Conservation (phyloP, 495 filamentous ascomycete genomes). For the Pyrenula massariospora region DNA sequence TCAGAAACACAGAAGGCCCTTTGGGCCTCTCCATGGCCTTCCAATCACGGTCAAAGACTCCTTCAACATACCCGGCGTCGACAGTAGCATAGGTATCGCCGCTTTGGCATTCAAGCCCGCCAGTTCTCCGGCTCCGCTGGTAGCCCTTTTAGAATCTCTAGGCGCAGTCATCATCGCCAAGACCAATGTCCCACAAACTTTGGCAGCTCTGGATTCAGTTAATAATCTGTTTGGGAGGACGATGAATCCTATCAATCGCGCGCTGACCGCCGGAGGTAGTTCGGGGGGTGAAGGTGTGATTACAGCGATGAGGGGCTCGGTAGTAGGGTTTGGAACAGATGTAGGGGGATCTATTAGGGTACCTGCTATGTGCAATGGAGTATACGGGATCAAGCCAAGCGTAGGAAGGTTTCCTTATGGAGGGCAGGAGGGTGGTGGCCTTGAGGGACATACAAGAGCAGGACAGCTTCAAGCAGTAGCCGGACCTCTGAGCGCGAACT, state of each 20-base stretch:
- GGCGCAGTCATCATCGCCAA: slow-evolving; percentile 54
- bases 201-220: slow-evolving; percentile 29
- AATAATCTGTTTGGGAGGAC: slow-evolving; percentile 59
- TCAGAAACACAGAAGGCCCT: slow-evolving; percentile 26
- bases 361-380: slow-evolving; percentile 45
- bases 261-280: slow-evolving; percentile 47
- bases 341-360: slow-evolving; percentile 53
- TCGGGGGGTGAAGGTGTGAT: slow-evolving; percentile 59
- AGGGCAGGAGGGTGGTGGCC: slow-evolving; percentile 31
- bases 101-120: slow-evolving; percentile 39
- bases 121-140: slow-evolving; percentile 29
- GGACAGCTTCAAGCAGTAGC: slow-evolving; percentile 31
- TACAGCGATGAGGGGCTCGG: slow-evolving; percentile 46
- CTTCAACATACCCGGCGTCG: slow-evolving; percentile 47
- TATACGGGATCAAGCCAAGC: slow-evolving; percentile 50
- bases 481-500: slow-evolving; percentile 34
- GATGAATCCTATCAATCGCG: slow-evolving; percentile 49
- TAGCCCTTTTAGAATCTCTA: slow-evolving; percentile 30
- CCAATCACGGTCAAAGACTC: slow-evolving; percentile 56
- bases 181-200: slow-evolving; percentile 50
- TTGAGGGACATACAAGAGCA: slow-evolving; percentile 24
- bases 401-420: slow-evolving; percentile 42
- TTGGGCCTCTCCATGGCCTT: slow-evolving; percentile 58
- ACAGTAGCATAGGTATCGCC: slow-evolving; percentile 48
- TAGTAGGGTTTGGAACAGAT: slow-evolving; percentile 57